phyloP scores from a whole-genome alignment of 75 land plant species.

The Cupressus sempervirens region DNA sequence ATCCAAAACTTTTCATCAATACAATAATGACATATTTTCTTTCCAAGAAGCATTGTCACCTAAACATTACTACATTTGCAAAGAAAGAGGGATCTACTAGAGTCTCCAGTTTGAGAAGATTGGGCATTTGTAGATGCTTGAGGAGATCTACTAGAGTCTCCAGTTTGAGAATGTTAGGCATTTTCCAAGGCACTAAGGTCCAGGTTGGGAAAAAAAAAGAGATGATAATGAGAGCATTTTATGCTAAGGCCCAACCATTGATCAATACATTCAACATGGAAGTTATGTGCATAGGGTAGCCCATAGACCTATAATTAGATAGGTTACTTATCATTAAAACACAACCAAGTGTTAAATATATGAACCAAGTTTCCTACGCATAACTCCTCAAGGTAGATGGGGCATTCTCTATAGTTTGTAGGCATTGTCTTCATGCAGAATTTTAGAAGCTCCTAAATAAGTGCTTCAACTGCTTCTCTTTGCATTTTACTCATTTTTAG shows the following conservation, averaged over 20 bases:
- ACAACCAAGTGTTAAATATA: too few relatives aligned
- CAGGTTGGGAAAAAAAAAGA: slow-evolving; percentile 93
- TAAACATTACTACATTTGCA: too few relatives aligned
- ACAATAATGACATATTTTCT: too few relatives aligned
- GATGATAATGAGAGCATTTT: slow-evolving; percentile 92
- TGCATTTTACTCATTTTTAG: slow-evolving; percentile 15
- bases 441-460: slow-evolving; percentile 92
- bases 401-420: slow-evolving; percentile 86
- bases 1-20: too few relatives aligned
- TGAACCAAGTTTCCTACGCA: slow-evolving; percentile 82
- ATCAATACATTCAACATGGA: slow-evolving; percentile 95
- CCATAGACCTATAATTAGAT: slow-evolving; percentile 71
- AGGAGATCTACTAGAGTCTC: too few relatives aligned
- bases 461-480: slow-evolving; percentile 96
- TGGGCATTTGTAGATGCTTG: too few relatives aligned
- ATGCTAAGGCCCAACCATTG: slow-evolving; percentile 93
- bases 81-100: too few relatives aligned
- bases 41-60: too few relatives aligned
- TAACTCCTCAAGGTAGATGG: slow-evolving; percentile 94
- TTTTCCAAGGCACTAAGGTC: slow-evolving; percentile 72
- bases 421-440: slow-evolving; percentile 84
- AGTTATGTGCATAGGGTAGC: slow-evolving; percentile 97
- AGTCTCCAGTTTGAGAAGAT: too few relatives aligned
- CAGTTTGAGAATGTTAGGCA: too few relatives aligned
- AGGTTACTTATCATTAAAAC: not conserved